phyloP scores from a whole-genome alignment of 2,329 filamentous ascomycete species.

The Pseudogymnoascus sp. region DNA sequence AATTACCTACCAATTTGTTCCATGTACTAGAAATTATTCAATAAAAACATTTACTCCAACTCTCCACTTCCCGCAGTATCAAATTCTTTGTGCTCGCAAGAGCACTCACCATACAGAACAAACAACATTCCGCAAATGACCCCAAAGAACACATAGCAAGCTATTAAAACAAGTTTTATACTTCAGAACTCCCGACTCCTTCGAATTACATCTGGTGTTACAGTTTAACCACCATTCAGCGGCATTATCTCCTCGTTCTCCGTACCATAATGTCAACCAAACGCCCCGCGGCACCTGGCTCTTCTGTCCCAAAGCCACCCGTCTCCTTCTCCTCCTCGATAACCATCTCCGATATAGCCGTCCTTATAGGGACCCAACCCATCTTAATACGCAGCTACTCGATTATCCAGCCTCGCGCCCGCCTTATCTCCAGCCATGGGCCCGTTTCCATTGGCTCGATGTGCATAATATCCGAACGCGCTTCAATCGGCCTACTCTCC shows the following conservation, averaged over 20 bases:
- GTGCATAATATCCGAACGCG: conserved; percentile 71
- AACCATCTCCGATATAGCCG: conserved; percentile 53
- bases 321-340: conserved; percentile 53
- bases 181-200: not conserved
- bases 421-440: conserved; percentile 68
- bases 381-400: conserved; percentile 71
- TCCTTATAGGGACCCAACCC: conserved; percentile 61
- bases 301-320: conserved; percentile 48
- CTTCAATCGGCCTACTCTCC: conserved; percentile 43
- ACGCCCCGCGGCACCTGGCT: conserved; percentile 41
- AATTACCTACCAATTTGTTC: not conserved
- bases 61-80: conserved; percentile 28
- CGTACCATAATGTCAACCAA: conserved; percentile 24
- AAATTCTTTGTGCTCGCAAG: not conserved
- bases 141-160: not conserved
- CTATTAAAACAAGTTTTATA: not conserved
- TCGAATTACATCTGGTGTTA: not conserved
- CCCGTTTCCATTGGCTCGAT: conserved; percentile 73
- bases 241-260: not conserved
- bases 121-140: not conserved
- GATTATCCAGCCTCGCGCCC: conserved; percentile 78
- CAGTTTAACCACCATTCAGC: not conserved
- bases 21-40: not conserved
- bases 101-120: not conserved
- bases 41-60: conserved; percentile 31